phyloP scores from a whole-genome alignment of 2,329 filamentous ascomycete genomes.

The Epichloe sylvatica region DNA sequence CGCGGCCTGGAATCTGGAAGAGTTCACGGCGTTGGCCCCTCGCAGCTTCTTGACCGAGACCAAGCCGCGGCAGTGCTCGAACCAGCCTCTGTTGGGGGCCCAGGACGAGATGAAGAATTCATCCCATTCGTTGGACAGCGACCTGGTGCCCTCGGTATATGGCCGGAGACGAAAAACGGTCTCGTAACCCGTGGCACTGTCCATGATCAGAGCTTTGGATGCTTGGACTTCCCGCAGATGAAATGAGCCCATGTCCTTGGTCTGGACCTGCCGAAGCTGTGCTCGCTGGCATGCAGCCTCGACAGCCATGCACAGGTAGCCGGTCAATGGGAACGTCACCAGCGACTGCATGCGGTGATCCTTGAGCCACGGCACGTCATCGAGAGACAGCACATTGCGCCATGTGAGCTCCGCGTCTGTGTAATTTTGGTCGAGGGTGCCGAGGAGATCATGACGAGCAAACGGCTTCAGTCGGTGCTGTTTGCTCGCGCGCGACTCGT shows the following conservation, averaged over 20 bases:
- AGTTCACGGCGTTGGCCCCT: constrained; percentile 11
- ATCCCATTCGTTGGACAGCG: constrained; percentile 32
- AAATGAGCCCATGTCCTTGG: constrained; percentile 10
- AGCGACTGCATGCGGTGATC: constrained; percentile 45
- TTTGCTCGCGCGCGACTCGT: constrained; percentile 29
- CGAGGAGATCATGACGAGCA: constrained; percentile 32
- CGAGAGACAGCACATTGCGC: constrained; percentile 32
- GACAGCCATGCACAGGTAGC: constrained; percentile 36
- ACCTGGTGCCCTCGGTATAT: constrained; percentile 15
- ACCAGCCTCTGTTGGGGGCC: constrained; percentile 37
- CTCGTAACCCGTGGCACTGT: constrained; percentile 14
- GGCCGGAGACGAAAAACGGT: constrained; percentile 11
- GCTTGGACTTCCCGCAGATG: constrained; percentile 15
- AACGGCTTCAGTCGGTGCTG: constrained; percentile 27
- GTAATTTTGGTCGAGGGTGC: constrained; percentile 28
- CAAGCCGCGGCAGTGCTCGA: constrained; percentile 42
- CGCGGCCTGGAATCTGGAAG: neutral
- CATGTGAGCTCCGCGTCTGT: constrained; percentile 33
- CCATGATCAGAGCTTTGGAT: constrained; percentile 15
- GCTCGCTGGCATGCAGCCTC: constrained; percentile 30
- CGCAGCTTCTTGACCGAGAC: constrained; percentile 21
- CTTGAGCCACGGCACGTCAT: constrained; percentile 42
- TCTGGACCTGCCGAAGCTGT: constrained; percentile 10
- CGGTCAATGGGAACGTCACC: constrained; percentile 40
- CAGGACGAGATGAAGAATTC: constrained; percentile 44